A percentile compares a stretch with the other conserved stretches of the same genome.
These are phyloP conservation scores for Scheffersomyces coipomensis DNA, from an alignment of 805 yeast species.

Conservation along the genomic window DNA sequence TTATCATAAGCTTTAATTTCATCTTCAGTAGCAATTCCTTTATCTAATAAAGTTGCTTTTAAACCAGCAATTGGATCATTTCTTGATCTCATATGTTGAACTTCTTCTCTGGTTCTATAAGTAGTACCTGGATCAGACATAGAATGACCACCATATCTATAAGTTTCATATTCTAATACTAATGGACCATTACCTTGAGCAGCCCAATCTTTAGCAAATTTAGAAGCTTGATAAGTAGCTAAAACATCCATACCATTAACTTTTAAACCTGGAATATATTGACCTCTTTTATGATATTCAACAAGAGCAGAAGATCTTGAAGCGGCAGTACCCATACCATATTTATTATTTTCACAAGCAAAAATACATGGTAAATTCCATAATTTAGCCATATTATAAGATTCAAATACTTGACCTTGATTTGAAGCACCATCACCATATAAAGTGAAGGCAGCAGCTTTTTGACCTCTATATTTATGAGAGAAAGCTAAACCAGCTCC, in stretches of 20 bases:
- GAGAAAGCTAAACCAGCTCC: constrained; percentile 99
- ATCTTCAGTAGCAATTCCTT: constrained; percentile 85
- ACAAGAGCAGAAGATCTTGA: constrained; percentile 95
- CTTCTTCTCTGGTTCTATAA: constrained; percentile 99
- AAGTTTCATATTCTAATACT: constrained; percentile 95
- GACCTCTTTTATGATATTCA: constrained; percentile 98
- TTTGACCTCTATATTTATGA: constrained; percentile 85
- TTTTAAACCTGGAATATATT: constrained; percentile 97
- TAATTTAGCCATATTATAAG: constrained; percentile 98
- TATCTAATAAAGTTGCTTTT: constrained; percentile 80
- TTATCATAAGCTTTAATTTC: constrained; percentile 94
- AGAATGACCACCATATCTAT: constrained; percentile 99
- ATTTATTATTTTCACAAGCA: constrained; percentile 98
- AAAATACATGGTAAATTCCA: constrained; percentile 95
- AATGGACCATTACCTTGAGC: constrained; percentile 92
- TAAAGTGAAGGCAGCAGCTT: constrained; percentile 77
- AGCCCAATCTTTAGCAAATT: constrained; percentile 96
- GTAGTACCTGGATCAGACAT: constrained; percentile 99
- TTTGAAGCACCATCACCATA: constrained; percentile 99
- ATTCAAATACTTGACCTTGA: constrained; percentile 98
- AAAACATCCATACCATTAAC: constrained; percentile 98
- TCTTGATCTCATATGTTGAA: constrained; percentile 98
- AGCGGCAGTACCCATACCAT: constrained; percentile 99
- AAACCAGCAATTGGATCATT: constrained; percentile 97
- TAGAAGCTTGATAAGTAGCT: constrained; percentile 93